A percentile compares a stretch with the other conserved stretches of the same genome.
phyloP scores from a whole-genome alignment of 108 stramenopile species.

The Skeletonema tropicum region DNA sequence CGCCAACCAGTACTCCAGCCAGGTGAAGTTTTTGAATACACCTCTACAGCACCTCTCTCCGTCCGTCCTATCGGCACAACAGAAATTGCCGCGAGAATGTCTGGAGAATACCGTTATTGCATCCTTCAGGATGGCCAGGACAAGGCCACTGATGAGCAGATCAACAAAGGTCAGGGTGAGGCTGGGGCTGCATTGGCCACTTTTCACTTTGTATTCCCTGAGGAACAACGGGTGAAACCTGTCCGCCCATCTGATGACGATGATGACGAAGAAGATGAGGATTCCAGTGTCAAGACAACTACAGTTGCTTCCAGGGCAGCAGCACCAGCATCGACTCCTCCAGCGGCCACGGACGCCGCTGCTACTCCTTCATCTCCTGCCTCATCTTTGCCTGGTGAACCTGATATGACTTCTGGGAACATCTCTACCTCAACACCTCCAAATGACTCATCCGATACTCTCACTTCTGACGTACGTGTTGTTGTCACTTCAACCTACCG shows the following conservation, averaged over 20 bases:
- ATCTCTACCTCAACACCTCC: slow-evolving; percentile 47
- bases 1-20: slow-evolving; percentile 89
- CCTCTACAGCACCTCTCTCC: slow-evolving; percentile 81
- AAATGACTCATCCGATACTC: slow-evolving; percentile 71
- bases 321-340: slow-evolving; percentile 22
- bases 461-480: slow-evolving; percentile 79
- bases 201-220: slow-evolving; percentile 89
- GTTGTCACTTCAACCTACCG: slow-evolving; percentile 84
- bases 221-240: slow-evolving; percentile 85
- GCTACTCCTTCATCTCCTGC: slow-evolving; percentile 41
- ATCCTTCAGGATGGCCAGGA: slow-evolving; percentile 66
- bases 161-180: slow-evolving; percentile 73
- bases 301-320: slow-evolving; percentile 28
- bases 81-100: slow-evolving; percentile 84
- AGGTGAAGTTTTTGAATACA: slow-evolving; percentile 93
- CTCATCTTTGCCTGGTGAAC: slow-evolving; percentile 79
- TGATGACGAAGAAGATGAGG: slow-evolving; percentile 84
- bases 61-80: slow-evolving; percentile 86
- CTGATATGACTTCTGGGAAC: slow-evolving; percentile 83
- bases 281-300: slow-evolving; percentile 39
- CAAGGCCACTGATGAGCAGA: slow-evolving; percentile 73
- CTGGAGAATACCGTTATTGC: slow-evolving; percentile 80
- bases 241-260: slow-evolving; percentile 69
- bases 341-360: slow-evolving; percentile 28
- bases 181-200: slow-evolving; percentile 72